Base-by-base conservation (phyloP, 2,329 filamentous ascomycete genomes). In the Clathrospora elynae region DNA sequence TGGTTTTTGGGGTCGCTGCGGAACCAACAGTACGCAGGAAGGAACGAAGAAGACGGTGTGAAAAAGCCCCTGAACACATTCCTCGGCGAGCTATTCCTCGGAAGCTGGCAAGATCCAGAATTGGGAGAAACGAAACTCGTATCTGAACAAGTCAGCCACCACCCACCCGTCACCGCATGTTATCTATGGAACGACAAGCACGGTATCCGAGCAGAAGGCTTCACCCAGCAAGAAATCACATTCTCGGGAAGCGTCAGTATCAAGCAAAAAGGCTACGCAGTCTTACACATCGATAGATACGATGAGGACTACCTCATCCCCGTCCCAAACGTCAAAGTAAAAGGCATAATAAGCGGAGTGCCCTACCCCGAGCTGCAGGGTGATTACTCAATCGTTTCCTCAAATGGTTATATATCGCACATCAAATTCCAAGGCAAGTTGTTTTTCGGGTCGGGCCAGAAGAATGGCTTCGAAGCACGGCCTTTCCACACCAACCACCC, bases 31-130 rank as follows among this genome's bases (percentile, higher is more conserved):
- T 77, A 77, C 43, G 72, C 71, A 2, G 73, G 74, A 3, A 64
- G 72, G n/a, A 54, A 66, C 6, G 67, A 71, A 22, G 60, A 54
- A 16, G 68, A 74, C 10, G 74, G 73, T 3, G 68, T 75, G 1
- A 78, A 77, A 62, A 80, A 79, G 50, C 76, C 77, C 0, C 55
- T 79, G 33, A 78, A 78, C 47, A 73, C 76, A 1, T 78, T 78
- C 37, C 61, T 78, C 2, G 75, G 75, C 0, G 75, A 78, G 41
- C 38, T 78, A 1, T 78, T 78, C 49, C 42, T 77, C 3, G 74
- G 64, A 10, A 51, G 38, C 11, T 68, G 57, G 55, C 46, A 60
- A 6, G 53, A 57, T 19, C 54, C 55, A n/a, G 64, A 68, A 25
- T 55, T 65, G 14, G 70, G 72, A 12, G 66, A 70, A 37, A 75